A percentile compares a stretch with the other conserved stretches of the same genome.
Evolutionary conservation across 176 grass and related monocot genomes (phyloP).

Genomic region (Microstegium vimineum): DNA sequence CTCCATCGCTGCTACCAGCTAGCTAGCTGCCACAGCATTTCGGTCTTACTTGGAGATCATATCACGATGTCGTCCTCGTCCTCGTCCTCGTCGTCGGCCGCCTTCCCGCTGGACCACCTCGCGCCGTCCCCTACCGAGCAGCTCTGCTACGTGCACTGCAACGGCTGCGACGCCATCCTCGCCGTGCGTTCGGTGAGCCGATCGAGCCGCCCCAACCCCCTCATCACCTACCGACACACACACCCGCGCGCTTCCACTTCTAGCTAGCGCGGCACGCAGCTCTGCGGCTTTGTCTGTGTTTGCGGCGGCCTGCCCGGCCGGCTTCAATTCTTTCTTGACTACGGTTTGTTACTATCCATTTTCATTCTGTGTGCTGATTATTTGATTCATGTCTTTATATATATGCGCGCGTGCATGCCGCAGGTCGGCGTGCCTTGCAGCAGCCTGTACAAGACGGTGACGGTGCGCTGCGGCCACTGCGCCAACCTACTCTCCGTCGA

Average conservation of each 20-base stretch:
- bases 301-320: neutral
- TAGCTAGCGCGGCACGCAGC: too few species aligned
- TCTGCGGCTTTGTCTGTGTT: neutral
- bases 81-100: slow-evolving; percentile 73
- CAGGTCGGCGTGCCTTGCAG: slow-evolving; percentile 96
- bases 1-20: too few species aligned
- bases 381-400: neutral
- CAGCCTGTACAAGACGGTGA: slow-evolving; percentile 96
- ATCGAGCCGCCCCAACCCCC: neutral
- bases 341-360: neutral
- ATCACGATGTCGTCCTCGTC: slow-evolving; percentile 50
- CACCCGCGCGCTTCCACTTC: neutral
- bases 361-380: neutral
- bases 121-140: slow-evolving; percentile 87
- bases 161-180: slow-evolving; percentile 96
- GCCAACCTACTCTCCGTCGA: slow-evolving; percentile 93
- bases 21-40: neutral
- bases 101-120: slow-evolving; percentile 86
- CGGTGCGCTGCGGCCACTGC: slow-evolving; percentile 94
- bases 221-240: slow-evolving; percentile 27
- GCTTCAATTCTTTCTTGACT: neutral
- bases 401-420: too few species aligned
- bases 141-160: slow-evolving; percentile 99
- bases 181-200: slow-evolving; percentile 50
- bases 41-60: neutral